Evolutionary conservation across 1,139 yeast genomes (phyloP), one percentile per base, ranked within the genome.

Genomic region (Candida pseudocylindracea): DNA sequence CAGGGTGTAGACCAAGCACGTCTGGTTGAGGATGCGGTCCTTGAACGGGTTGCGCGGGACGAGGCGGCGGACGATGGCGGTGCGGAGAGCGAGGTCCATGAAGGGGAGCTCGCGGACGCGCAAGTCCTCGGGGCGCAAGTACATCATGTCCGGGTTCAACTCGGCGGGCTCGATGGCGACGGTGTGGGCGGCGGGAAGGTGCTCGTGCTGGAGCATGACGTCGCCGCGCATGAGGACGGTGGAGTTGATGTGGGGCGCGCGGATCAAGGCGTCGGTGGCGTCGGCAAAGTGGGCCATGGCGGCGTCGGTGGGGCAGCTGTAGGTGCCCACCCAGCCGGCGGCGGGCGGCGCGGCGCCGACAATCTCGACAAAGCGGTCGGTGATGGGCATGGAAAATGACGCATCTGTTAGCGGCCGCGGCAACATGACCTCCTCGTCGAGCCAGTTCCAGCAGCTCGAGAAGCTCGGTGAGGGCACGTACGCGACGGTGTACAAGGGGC

Each of bases 391-490:
- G 20, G 20, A 15, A 15, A 15, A 15, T 15, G 6, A 15, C 20
- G 20, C 20, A 15, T 15, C n/a, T n/a, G n/a, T n/a, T n/a, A n/a
- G n/a, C n/a, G n/a, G n/a, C n/a, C n/a, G n/a, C n/a, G n/a, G n/a
- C n/a, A n/a, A n/a, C n/a, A 15, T 15, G 20, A 15, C 20, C 20
- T 15, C 20, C 20, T 15, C 20, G 20, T 15, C 20, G 6, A 15
- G 20, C 20, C 20, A 15, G 44, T 60, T 60, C 43, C 66, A 60
- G 41, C 67, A 62, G 46, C 70, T 88, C 40, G 96, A 85, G 54
- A 85, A 85, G 56, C 65, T 85, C 36, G 96, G 96, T 30, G 95
- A 85, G 53, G 98, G 98, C 37, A 88, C 98, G 2, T 88, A 88
- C 59, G 98, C 98, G 36, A 88, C 96, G 7, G 98, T 88, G 25